Evolutionary conservation across 75 land plant species (phyloP).

Genomic region (Isoetes taiwanensis): DNA sequence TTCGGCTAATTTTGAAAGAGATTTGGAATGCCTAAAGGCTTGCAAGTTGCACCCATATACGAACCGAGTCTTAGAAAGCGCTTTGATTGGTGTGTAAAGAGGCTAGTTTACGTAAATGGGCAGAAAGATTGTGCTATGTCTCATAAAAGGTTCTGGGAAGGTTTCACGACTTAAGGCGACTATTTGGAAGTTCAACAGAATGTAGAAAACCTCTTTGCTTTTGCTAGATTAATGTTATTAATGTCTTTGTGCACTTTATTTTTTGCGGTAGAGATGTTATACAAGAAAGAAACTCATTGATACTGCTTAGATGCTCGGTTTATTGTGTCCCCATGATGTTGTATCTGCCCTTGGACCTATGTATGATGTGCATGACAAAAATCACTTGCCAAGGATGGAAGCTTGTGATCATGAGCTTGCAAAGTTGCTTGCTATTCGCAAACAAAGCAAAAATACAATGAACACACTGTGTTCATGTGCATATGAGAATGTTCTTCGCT

Average conservation of each 20-base stretch:
- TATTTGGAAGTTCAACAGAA: slow-evolving; percentile 46
- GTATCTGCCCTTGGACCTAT: slow-evolving; percentile 94
- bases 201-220: slow-evolving; percentile 38
- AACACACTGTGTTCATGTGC: slow-evolving; percentile 54
- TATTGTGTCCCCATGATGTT: slow-evolving; percentile 92
- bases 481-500: slow-evolving; percentile 70
- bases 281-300: slow-evolving; percentile 83
- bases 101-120: slow-evolving; percentile 40
- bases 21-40: slow-evolving; percentile 43
- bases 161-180: slow-evolving; percentile 50
- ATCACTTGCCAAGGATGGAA: slow-evolving; percentile 65
- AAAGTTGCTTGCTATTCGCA: slow-evolving; percentile 45
- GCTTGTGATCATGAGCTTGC: slow-evolving; percentile 40
- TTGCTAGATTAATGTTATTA: neutral
- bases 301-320: slow-evolving; percentile 50
- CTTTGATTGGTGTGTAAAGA: slow-evolving; percentile 78
- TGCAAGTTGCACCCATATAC: slow-evolving; percentile 68
- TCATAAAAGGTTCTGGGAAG: slow-evolving; percentile 62
- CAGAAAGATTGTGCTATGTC: slow-evolving; percentile 49
- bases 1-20: slow-evolving; percentile 40
- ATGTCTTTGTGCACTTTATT: too few species aligned
- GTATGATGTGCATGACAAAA: slow-evolving; percentile 87
- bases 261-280: slow-evolving; percentile 83
- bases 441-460: slow-evolving; percentile 72
- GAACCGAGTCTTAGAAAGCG: slow-evolving; percentile 34